phyloP scores from a whole-genome alignment of 768 basidiomycete species.

The Lyophyllum atratum region DNA sequence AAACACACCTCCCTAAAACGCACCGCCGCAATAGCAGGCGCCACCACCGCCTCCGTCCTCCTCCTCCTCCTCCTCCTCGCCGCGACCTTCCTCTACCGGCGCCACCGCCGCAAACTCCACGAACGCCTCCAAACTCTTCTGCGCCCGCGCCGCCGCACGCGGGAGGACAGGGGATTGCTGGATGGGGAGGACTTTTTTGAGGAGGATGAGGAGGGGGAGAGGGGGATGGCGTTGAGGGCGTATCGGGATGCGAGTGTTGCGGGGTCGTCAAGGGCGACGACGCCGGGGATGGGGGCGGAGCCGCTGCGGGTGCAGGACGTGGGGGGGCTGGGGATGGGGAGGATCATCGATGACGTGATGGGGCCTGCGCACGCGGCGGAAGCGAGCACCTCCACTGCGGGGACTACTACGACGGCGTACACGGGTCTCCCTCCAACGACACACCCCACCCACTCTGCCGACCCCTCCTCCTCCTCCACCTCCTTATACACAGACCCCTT shows the following conservation, averaged over 20 bases:
- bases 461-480: not conserved
- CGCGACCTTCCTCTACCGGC: slow-evolving; percentile 3
- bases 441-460: not conserved
- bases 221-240: not conserved
- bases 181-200: slow-evolving; percentile 18
- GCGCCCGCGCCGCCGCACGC: not conserved
- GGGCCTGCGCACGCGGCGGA: not conserved
- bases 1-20: slow-evolving; percentile 3
- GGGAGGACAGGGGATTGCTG: slow-evolving; percentile 6
- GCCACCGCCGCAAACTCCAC: slow-evolving; percentile 13
- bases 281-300: not conserved
- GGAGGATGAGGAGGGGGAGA: not conserved
- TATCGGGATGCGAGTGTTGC: not conserved
- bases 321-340: not conserved
- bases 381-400: not conserved
- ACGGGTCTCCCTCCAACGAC: not conserved
- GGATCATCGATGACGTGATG: slow-evolving; percentile 5
- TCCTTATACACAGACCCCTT: slow-evolving; percentile 9
- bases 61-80: slow-evolving; percentile 10
- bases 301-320: not conserved
- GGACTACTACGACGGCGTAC: not conserved
- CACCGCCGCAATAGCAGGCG: slow-evolving; percentile 5
- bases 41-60: not conserved
- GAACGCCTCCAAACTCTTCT: slow-evolving; percentile 2
- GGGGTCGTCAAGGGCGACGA: slow-evolving; percentile 5